Evolutionary conservation across 805 yeast species (phyloP).

Genomic region (Hemisphaericaspora nanyangensis): DNA sequence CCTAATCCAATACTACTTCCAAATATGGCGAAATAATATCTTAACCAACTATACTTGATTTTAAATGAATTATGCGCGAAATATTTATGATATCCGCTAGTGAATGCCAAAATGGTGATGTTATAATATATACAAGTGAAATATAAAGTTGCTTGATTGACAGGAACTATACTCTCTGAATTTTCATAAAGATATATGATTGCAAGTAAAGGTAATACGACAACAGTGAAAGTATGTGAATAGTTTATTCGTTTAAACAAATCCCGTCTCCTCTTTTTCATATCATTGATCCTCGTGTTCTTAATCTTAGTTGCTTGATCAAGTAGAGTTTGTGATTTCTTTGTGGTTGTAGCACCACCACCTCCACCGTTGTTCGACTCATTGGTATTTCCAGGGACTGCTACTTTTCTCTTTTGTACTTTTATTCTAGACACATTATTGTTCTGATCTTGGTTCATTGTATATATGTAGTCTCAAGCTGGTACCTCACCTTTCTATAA

Average conservation of each 20-base stretch:
- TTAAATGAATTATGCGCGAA: slow-evolving; percentile 39
- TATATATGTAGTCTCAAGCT: no score
- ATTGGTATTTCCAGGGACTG: not conserved
- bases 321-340: slow-evolving; percentile 9
- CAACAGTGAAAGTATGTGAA: slow-evolving; percentile 27
- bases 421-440: slow-evolving; percentile 3
- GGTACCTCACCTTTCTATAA: no score
- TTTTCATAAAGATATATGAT: slow-evolving; percentile 21
- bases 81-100: slow-evolving; percentile 41
- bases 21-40: slow-evolving; percentile 49
- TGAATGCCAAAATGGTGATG: slow-evolving; percentile 37
- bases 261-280: slow-evolving; percentile 33
- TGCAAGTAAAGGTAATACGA: slow-evolving; percentile 30
- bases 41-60: slow-evolving; percentile 30
- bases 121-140: slow-evolving; percentile 31
- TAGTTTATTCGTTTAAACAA: slow-evolving; percentile 36
- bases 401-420: slow-evolving; percentile 21
- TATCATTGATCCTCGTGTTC: slow-evolving; percentile 29
- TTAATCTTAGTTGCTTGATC: slow-evolving; percentile 23
- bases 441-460: no score
- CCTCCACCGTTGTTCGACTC: no score
- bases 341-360: slow-evolving; percentile 4
- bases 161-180: slow-evolving; percentile 22
- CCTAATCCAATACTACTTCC: slow-evolving; percentile 79
- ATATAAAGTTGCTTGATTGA: slow-evolving; percentile 20